Evolutionary conservation across 306 rosid species (phyloP).

Genomic region (Quercus cerris): DNA sequence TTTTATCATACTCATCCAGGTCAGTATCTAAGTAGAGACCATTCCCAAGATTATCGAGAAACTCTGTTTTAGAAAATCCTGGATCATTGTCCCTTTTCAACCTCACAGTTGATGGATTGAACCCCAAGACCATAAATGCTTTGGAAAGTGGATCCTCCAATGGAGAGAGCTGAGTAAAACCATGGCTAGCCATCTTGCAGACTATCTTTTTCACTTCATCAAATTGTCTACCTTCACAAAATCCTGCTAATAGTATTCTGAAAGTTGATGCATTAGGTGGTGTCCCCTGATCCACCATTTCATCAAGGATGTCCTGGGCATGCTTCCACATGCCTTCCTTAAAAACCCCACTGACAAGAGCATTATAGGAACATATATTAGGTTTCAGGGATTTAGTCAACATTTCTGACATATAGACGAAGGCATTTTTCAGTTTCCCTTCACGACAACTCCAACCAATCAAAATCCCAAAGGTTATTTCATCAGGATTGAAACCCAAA

Average conservation of each 20-base stretch:
- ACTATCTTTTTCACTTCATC: constrained; percentile 56
- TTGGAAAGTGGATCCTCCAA: constrained; percentile 56
- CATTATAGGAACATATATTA: constrained; percentile 49
- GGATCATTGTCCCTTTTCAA: constrained; percentile 70
- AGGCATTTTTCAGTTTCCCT: constrained; percentile 54
- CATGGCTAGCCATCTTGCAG: constrained; percentile 55
- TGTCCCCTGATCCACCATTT: constrained; percentile 74
- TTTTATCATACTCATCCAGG: constrained; percentile 67
- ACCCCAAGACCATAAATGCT: constrained; percentile 72
- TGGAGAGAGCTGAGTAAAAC: constrained; percentile 44
- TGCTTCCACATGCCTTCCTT: constrained; percentile 62
- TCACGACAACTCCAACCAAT: constrained; percentile 78
- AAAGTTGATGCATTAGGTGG: constrained; percentile 58
- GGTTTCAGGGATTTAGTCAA: constrained; percentile 48
- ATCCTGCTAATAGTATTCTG: constrained; percentile 76
- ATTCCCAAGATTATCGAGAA: constrained; percentile 78
- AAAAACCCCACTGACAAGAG: constrained; percentile 71
- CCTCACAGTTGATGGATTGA: constrained; percentile 58
- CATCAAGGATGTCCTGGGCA: constrained; percentile 52
- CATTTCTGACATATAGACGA: constrained; percentile 55
- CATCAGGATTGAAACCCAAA: constrained; percentile 63
- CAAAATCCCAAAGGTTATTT: constrained; percentile 76
- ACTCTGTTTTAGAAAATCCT: constrained; percentile 60
- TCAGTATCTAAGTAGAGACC: constrained; percentile 90
- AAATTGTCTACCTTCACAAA: constrained; percentile 69